phyloP scores from a whole-genome alignment of 1,284 basidiomycete species.

The Termitomyces sp. region DNA sequence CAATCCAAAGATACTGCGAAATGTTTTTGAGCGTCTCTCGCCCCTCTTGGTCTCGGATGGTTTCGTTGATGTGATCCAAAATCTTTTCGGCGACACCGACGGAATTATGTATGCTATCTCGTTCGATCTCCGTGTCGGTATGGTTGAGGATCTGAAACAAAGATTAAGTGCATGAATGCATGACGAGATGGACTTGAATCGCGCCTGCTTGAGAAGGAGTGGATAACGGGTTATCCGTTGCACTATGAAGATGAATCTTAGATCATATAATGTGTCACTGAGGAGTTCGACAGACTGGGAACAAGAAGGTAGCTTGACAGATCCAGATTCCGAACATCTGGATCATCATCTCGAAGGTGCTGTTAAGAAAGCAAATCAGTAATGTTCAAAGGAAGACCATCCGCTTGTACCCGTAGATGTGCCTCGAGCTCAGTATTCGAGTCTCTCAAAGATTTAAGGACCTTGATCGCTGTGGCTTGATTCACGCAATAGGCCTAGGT shows the following conservation, averaged over 20 bases:
- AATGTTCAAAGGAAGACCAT: not conserved
- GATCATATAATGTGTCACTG: not conserved
- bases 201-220: slow-evolving; percentile 75
- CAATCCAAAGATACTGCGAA: slow-evolving; percentile 81
- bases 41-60: slow-evolving; percentile 82
- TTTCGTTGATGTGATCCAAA: slow-evolving; percentile 82
- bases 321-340: slow-evolving; percentile 78
- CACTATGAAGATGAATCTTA: slow-evolving; percentile 47
- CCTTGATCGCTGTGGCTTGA: slow-evolving; percentile 75
- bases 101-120: slow-evolving; percentile 47
- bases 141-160: slow-evolving; percentile 69
- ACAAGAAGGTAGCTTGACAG: slow-evolving; percentile 87
- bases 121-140: slow-evolving; percentile 62
- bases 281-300: slow-evolving; percentile 62
- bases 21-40: slow-evolving; percentile 66
- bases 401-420: slow-evolving; percentile 58
- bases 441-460: slow-evolving; percentile 72
- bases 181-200: slow-evolving; percentile 6
- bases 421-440: slow-evolving; percentile 60
- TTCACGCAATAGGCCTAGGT: slow-evolving; percentile 88
- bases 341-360: slow-evolving; percentile 65
- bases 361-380: slow-evolving; percentile 22
- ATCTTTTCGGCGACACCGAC: slow-evolving; percentile 68
- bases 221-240: slow-evolving; percentile 94
- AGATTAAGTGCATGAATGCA: not conserved